Percentiles rank a stretch among this genome's conserved stretches.
Evolutionary conservation across 257 asterid genomes (phyloP).

Genomic region (Petrea volubilis): DNA sequence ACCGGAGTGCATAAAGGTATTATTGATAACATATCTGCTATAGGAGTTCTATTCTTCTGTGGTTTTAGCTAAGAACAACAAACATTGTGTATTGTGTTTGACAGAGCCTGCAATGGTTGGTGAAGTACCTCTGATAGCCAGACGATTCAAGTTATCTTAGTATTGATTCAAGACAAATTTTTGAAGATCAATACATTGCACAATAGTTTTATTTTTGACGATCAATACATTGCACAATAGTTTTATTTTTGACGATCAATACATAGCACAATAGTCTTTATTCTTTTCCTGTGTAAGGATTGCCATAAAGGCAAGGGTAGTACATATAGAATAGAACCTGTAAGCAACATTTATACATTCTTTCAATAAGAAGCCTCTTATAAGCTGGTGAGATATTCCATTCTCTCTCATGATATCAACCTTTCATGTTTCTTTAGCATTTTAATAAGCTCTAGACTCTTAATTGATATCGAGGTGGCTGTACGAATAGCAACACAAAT

Average conservation of each 20-base stretch:
- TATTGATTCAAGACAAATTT: conserved; percentile 16
- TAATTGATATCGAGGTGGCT: too few relatives aligned
- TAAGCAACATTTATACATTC: conserved; percentile 16
- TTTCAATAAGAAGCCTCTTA: conserved; percentile 19
- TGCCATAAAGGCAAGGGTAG: conserved; percentile 19
- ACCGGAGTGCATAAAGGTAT: conserved; percentile 89
- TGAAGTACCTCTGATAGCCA: conserved; percentile 57
- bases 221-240: conserved; percentile 29
- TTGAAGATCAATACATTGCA: conserved; percentile 33
- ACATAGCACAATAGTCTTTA: conserved; percentile 26
- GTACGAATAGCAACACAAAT: too few relatives aligned
- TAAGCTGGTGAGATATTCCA: background rate
- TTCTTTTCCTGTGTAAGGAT: conserved; percentile 25
- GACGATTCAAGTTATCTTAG: conserved; percentile 12
- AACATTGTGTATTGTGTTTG: conserved; percentile 27
- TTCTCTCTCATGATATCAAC: background rate
- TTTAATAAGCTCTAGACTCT: too few relatives aligned
- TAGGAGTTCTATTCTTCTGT: background rate
- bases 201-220: conserved; percentile 25
- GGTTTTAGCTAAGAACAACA: background rate
- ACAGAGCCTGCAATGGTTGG: conserved; percentile 92
- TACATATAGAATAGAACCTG: conserved; percentile 24
- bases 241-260: conserved; percentile 28
- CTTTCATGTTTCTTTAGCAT: background rate
- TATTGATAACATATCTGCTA: background rate